These are phyloP conservation scores for Whalleya microplaca DNA, from an alignment of 2,329 filamentous ascomycete species.

Conservation along the genomic window DNA sequence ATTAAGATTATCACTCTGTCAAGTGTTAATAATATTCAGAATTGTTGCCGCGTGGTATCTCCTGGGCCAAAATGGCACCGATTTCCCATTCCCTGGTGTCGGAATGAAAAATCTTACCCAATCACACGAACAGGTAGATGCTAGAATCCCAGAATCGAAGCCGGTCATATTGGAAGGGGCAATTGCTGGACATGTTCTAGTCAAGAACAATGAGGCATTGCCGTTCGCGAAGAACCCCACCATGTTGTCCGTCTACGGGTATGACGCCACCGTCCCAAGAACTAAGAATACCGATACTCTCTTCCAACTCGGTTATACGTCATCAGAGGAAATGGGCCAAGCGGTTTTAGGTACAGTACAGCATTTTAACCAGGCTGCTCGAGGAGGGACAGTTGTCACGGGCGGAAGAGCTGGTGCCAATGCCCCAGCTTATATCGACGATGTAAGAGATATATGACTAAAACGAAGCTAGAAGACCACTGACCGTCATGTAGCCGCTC, in stretches of 20 bases:
- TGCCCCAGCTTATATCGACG: slow-evolving; percentile 52
- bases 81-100: slow-evolving; percentile 49
- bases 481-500: slow-evolving; percentile 49
- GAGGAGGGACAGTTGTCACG: slow-evolving; percentile 55
- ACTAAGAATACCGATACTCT: slow-evolving; percentile 52
- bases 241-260: slow-evolving; percentile 62
- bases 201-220: slow-evolving; percentile 73
- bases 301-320: slow-evolving; percentile 52
- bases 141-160: slow-evolving; percentile 49
- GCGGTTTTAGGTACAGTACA: slow-evolving; percentile 46
- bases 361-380: slow-evolving; percentile 53
- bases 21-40: slow-evolving; percentile 49
- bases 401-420: slow-evolving; percentile 57
- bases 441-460: slow-evolving; percentile 39
- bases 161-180: slow-evolving; percentile 54
- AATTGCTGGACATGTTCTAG: slow-evolving; percentile 69
- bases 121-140: slow-evolving; percentile 52
- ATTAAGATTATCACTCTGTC: slow-evolving; percentile 43
- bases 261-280: slow-evolving; percentile 60
- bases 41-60: slow-evolving; percentile 67
- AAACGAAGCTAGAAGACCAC: slow-evolving; percentile 1
- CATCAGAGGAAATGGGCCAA: slow-evolving; percentile 49
- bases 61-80: slow-evolving; percentile 53
- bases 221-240: slow-evolving; percentile 62
- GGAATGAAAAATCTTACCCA: slow-evolving; percentile 65